Percentiles rank a stretch among this genome's conserved stretches.
Evolutionary conservation across 2,329 filamentous ascomycete species (phyloP).

Genomic region (Exutisphaerella laricina): DNA sequence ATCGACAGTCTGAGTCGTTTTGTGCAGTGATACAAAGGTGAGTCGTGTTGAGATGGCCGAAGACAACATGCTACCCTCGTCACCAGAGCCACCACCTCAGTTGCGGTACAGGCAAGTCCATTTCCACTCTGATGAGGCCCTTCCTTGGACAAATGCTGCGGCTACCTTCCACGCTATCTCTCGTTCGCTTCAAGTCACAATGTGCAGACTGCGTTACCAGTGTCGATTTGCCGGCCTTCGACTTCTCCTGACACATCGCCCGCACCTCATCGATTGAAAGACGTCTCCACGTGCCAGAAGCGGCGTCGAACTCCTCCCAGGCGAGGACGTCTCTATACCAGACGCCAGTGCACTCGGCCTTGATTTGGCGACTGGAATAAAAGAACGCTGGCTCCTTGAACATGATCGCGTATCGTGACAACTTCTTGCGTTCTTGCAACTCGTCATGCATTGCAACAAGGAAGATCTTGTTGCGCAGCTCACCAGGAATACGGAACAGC

Average conservation of each 20-base stretch:
- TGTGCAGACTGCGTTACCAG: constrained; percentile 15
- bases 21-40: no score
- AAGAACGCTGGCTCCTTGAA: constrained; percentile 18
- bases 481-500: constrained; percentile 15
- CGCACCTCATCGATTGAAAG: constrained; percentile 9
- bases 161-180: constrained; percentile 13
- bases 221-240: constrained; percentile 7
- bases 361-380: constrained; percentile 12
- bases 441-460: constrained; percentile 17
- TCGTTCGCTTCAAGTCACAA: constrained; percentile 16
- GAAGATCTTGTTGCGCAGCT: constrained; percentile 19
- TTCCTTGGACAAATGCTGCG: constrained; percentile 19
- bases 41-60: no score
- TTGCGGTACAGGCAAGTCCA: constrained; percentile 7
- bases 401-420: constrained; percentile 4
- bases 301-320: constrained; percentile 18
- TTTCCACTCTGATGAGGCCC: constrained; percentile 14
- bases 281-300: constrained; percentile 9
- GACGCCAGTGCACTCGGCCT: constrained; percentile 13
- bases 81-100: constrained; percentile 24
- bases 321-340: constrained; percentile 18
- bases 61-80: no score
- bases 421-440: constrained; percentile 10
- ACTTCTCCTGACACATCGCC: constrained; percentile 11
- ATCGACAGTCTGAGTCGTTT: no score